phyloP scores from a whole-genome alignment of 805 yeast genomes.

The Danielozyma ontarioensis region DNA sequence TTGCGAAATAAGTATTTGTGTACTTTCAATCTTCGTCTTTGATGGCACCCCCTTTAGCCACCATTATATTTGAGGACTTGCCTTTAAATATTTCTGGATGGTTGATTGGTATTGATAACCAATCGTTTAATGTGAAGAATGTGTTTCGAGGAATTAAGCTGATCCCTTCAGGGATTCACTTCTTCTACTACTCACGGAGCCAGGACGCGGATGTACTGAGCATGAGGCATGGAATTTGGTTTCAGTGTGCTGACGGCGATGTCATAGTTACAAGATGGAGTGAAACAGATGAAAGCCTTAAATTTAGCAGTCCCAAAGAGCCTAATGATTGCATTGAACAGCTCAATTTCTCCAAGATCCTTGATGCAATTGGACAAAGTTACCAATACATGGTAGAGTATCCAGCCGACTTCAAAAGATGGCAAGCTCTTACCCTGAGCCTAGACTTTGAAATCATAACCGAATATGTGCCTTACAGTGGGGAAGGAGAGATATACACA shows the following conservation, averaged over 20 bases:
- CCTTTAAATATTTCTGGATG: slow-evolving; percentile 12
- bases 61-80: slow-evolving; percentile 11
- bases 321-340: slow-evolving; percentile 19
- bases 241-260: slow-evolving; percentile 27
- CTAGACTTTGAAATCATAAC: slow-evolving; percentile 20
- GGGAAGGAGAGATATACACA: background rate
- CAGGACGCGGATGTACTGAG: slow-evolving; percentile 8
- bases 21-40: slow-evolving; percentile 4
- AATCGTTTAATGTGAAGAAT: slow-evolving; percentile 39
- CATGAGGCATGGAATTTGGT: slow-evolving; percentile 38
- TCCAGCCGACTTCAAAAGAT: slow-evolving; percentile 23
- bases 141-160: slow-evolving; percentile 46
- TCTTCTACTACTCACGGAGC: slow-evolving; percentile 45
- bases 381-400: slow-evolving; percentile 33
- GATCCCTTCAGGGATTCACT: slow-evolving; percentile 48
- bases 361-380: slow-evolving; percentile 18
- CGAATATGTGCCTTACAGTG: background rate
- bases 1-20: too few relatives aligned
- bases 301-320: slow-evolving; percentile 7
- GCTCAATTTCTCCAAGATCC: slow-evolving; percentile 19
- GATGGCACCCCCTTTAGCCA: slow-evolving; percentile 19
- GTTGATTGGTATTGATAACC: slow-evolving; percentile 44
- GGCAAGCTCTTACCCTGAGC: slow-evolving; percentile 8
- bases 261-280: slow-evolving; percentile 36
- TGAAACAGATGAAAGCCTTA: slow-evolving; percentile 8